Conservation (phyloP, 495 filamentous ascomycete species). For the Pyronema domesticum region DNA sequence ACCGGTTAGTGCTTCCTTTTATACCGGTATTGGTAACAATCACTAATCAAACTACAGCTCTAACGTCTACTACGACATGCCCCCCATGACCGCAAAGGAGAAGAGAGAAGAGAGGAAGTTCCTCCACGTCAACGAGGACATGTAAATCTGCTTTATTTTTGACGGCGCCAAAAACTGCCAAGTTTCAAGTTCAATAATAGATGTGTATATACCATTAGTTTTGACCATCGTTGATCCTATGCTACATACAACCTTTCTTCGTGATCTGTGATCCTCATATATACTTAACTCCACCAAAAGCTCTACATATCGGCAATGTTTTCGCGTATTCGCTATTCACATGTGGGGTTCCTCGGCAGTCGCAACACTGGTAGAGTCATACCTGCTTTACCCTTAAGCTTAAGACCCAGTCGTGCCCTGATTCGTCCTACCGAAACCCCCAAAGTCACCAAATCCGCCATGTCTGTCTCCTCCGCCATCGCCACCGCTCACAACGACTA, state of each 20-base stretch:
- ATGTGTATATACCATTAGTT: conserved; percentile 14
- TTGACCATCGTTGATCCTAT: not conserved
- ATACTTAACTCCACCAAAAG: no score
- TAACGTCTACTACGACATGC: conserved; percentile 67
- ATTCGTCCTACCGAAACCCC: no score
- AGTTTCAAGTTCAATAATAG: conserved; percentile 1
- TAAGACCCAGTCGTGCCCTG: no score
- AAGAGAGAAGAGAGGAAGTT: conserved; percentile 91
- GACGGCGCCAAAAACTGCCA: not conserved
- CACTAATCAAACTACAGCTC: conserved; percentile 5
- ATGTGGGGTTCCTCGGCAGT: not conserved
- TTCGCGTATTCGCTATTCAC: not conserved
- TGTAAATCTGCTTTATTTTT: conserved; percentile 32
- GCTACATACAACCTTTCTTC: no score
- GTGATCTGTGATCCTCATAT: no score
- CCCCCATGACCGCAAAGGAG: conserved; percentile 85
- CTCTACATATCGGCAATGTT: not conserved
- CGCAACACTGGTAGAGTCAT: not conserved
- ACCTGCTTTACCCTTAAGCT: no score
- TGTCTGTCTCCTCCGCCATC: not conserved
- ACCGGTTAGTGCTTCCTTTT: conserved; percentile 37
- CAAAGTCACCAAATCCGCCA: no score
- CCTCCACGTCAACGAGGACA: conserved; percentile 78
- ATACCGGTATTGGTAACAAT: conserved; percentile 1
- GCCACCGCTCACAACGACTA: conserved; percentile 18